A percentile compares a stretch with the other conserved stretches of the same genome.
phyloP scores from a whole-genome alignment of 2,329 filamentous ascomycete species.

The Penicillium olsonii region DNA sequence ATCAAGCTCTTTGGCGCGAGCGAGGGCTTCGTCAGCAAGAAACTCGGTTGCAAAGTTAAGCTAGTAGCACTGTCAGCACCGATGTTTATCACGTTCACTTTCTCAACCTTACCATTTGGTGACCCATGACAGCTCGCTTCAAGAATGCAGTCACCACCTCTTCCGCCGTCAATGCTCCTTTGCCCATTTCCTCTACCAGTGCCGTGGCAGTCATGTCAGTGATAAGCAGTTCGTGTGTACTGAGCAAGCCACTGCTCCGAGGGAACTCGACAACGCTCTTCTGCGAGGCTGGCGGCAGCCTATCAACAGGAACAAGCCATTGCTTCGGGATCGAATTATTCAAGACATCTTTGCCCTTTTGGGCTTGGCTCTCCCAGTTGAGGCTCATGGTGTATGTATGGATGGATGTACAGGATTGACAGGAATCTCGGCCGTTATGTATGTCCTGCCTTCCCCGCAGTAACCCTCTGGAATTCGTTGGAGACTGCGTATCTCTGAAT shows the following conservation, averaged over 20 bases:
- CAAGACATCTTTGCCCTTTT: conserved; percentile 36
- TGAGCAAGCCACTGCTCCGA: conserved; percentile 51
- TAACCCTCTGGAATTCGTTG: background rate
- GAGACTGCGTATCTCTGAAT: background rate
- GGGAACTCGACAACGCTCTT: conserved; percentile 35
- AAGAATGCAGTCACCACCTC: conserved; percentile 36
- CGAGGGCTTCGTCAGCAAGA: conserved; percentile 37
- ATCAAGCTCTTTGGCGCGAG: conserved; percentile 36
- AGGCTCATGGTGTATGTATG: conserved; percentile 20
- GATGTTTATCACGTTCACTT: background rate
- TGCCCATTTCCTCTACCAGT: conserved; percentile 30
- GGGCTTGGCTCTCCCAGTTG: conserved; percentile 35
- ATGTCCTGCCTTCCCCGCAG: conserved; percentile 7
- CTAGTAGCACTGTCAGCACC: conserved; percentile 14
- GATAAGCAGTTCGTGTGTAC: conserved; percentile 51
- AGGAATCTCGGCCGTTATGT: background rate
- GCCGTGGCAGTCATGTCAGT: conserved; percentile 47
- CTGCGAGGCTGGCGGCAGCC: conserved; percentile 28
- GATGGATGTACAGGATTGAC: too few relatives aligned
- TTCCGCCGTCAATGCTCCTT: conserved; percentile 31
- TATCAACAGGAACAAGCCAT: conserved; percentile 34
- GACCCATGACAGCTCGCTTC: conserved; percentile 35
- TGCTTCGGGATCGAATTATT: conserved; percentile 36
- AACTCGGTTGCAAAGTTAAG: conserved; percentile 43
- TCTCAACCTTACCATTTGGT: conserved; percentile 30